phyloP scores from a whole-genome alignment of 768 basidiomycete genomes.

The Lactifluus subvellereus region DNA sequence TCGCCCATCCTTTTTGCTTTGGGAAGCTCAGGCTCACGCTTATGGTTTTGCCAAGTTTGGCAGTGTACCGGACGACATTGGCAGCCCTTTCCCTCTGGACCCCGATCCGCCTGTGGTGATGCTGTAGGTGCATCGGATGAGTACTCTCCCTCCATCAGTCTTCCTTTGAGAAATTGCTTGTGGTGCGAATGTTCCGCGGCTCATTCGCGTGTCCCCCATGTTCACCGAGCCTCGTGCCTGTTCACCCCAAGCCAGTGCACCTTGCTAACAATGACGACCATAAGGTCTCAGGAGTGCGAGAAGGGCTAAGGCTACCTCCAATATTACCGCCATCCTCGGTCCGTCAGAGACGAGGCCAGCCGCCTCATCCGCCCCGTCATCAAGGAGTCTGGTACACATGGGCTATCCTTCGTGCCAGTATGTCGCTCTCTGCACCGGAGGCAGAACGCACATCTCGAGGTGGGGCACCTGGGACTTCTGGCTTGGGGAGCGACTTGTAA shows the following conservation, averaged over 20 bases:
- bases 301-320: constrained; percentile 69
- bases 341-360: constrained; percentile 53
- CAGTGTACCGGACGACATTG: constrained; percentile 38
- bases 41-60: constrained; percentile 57
- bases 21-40: constrained; percentile 28
- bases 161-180: neutral
- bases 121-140: constrained; percentile 18
- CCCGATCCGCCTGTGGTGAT: constrained; percentile 29
- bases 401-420: constrained; percentile 66
- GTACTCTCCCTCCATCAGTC: neutral
- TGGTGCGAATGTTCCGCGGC: neutral
- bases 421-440: constrained; percentile 27
- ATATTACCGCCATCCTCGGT: constrained; percentile 69
- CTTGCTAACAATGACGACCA: constrained; percentile 13
- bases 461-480: too few species aligned
- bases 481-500: too few species aligned
- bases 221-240: neutral
- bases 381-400: constrained; percentile 63
- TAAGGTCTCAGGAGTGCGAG: constrained; percentile 25
- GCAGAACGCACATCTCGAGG: constrained; percentile 42
- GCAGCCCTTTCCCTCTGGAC: constrained; percentile 32
- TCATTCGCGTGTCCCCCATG: neutral
- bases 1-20: neutral
- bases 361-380: constrained; percentile 66
- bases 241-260: neutral